phyloP scores from a whole-genome alignment of 495 filamentous ascomycete species.

The Lichenothelia convexa region DNA sequence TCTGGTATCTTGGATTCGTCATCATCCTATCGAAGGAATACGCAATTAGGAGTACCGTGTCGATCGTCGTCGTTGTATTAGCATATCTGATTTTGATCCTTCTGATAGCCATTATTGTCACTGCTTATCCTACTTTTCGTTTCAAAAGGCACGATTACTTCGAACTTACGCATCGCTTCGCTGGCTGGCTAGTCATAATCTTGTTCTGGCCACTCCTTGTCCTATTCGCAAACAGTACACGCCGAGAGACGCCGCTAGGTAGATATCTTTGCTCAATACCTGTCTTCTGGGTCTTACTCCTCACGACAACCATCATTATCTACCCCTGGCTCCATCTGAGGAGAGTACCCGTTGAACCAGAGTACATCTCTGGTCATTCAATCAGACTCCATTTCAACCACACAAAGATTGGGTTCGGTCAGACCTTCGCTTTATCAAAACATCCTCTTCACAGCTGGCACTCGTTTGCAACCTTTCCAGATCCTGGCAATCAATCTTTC shows the following conservation, averaged over 20 bases:
- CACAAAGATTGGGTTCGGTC: constrained; percentile 23
- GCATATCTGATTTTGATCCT: constrained; percentile 9
- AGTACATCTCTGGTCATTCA: constrained; percentile 49
- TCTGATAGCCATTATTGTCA: constrained; percentile 20
- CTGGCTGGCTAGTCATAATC: constrained; percentile 40
- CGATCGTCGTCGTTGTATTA: neutral
- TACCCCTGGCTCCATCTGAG: constrained; percentile 53
- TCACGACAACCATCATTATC: constrained; percentile 38
- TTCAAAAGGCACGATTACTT: constrained; percentile 41
- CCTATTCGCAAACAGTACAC: constrained; percentile 19
- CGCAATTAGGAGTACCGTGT: neutral
- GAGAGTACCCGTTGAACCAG: constrained; percentile 37
- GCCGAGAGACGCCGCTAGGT: constrained; percentile 18
- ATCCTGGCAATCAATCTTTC: constrained; percentile 32
- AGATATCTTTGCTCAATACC: constrained; percentile 32
- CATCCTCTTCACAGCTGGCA: constrained; percentile 62
- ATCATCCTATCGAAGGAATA: constrained; percentile 1
- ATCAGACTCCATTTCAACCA: constrained; percentile 51
- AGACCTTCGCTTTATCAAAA: constrained; percentile 32
- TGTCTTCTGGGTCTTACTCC: constrained; percentile 49
- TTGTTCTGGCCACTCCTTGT: constrained; percentile 37
- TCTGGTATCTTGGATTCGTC: constrained; percentile 17
- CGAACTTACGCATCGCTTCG: constrained; percentile 47
- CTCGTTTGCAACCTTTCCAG: constrained; percentile 60
- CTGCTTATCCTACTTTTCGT: constrained; percentile 32